phyloP scores from a whole-genome alignment of 345 rosid genomes.

The Excoecaria cochinchinensis region DNA sequence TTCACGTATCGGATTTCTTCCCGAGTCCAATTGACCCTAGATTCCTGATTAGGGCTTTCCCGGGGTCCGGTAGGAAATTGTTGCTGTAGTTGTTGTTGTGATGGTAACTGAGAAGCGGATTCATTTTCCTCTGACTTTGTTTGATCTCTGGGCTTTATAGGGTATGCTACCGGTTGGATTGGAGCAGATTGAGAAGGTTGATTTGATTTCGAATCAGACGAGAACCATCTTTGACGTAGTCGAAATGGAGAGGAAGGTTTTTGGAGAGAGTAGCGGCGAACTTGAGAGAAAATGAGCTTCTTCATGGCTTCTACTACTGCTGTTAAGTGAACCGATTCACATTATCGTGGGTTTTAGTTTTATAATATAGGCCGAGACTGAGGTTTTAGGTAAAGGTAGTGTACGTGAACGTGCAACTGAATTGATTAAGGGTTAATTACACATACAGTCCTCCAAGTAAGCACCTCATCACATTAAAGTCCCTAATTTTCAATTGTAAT shows the following conservation, averaged over 20 bases:
- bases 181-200: conserved; percentile 19
- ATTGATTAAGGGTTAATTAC: too few relatives aligned
- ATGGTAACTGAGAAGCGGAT: conserved; percentile 10
- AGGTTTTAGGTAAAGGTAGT: too few relatives aligned
- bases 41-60: conserved; percentile 13
- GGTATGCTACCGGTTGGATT: conserved; percentile 65
- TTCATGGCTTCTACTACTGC: background rate
- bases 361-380: too few relatives aligned
- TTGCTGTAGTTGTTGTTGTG: conserved; percentile 4
- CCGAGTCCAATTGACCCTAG: conserved; percentile 49
- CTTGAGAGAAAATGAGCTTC: conserved; percentile 6
- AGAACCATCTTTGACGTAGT: conserved; percentile 29
- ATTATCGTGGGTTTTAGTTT: background rate
- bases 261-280: background rate
- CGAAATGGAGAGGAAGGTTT: background rate
- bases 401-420: too few relatives aligned
- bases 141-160: conserved; percentile 48
- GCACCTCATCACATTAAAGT: too few relatives aligned
- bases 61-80: conserved; percentile 18
- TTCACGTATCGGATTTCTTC: conserved; percentile 78
- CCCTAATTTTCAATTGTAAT: too few relatives aligned
- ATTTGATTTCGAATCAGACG: conserved; percentile 27
- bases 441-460: too few relatives aligned
- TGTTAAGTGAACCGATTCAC: background rate
- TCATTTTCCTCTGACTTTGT: conserved; percentile 8